phyloP scores from a whole-genome alignment of 1,284 basidiomycete genomes.

The Cryptococcus amylolentus region DNA sequence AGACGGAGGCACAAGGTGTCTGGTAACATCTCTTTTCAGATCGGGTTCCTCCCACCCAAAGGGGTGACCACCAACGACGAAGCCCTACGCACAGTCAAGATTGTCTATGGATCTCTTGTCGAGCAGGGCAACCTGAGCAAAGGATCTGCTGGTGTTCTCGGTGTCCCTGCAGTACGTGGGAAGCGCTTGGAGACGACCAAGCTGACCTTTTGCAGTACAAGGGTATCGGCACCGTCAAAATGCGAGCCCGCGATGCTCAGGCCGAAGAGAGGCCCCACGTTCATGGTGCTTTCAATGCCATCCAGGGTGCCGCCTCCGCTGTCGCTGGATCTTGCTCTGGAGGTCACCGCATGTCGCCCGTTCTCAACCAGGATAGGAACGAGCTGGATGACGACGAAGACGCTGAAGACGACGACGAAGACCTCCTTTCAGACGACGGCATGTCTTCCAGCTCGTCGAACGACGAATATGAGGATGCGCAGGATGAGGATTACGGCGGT shows the following conservation, averaged over 20 bases:
- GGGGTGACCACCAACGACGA: constrained; percentile 23
- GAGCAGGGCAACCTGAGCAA: constrained; percentile 60
- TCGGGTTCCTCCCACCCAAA: constrained; percentile 64
- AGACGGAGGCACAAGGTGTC: constrained; percentile 52
- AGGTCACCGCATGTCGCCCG: constrained; percentile 19
- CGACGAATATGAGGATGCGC: constrained; percentile 51
- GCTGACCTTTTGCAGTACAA: constrained; percentile 59
- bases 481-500: constrained; percentile 29
- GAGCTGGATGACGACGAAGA: constrained; percentile 2
- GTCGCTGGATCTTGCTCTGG: constrained; percentile 23
- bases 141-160: constrained; percentile 51
- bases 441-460: constrained; percentile 58
- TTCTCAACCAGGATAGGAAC: constrained; percentile 4
- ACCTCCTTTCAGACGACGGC: constrained; percentile 71
- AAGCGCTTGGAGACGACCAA: not conserved
- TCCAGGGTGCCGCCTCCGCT: constrained; percentile 20
- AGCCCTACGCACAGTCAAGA: constrained; percentile 23
- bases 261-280: constrained; percentile 1
- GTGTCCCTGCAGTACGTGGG: constrained; percentile 62
- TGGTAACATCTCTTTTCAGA: constrained; percentile 66
- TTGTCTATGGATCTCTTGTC: constrained; percentile 63
- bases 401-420: constrained; percentile 27
- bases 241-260: constrained; percentile 15
- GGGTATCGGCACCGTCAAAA: constrained; percentile 74
- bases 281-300: constrained; percentile 1